Conservation (phyloP, 2,329 filamentous ascomycete genomes). For the Aspergillus sp. region DNA sequence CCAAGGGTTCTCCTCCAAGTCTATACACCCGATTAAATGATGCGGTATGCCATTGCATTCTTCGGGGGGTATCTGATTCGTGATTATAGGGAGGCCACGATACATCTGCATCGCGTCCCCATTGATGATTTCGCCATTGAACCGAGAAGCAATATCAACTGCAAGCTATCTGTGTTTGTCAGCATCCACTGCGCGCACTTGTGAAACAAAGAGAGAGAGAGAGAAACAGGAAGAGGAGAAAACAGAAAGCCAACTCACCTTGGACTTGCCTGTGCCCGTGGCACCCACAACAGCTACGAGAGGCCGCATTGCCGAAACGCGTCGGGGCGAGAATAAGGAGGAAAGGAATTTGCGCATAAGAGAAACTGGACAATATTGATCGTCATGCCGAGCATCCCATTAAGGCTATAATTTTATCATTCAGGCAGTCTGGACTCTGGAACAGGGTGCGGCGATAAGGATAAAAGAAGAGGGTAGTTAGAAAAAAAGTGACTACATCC, state of each 20-base stretch:
- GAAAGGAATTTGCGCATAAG: constrained; percentile 31
- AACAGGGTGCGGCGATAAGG: background rate
- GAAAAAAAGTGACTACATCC: constrained; percentile 6
- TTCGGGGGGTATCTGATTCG: constrained; percentile 78
- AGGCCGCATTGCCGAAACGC: constrained; percentile 47
- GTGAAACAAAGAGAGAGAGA: background rate
- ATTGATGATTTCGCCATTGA: constrained; percentile 94
- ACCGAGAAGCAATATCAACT: constrained; percentile 77
- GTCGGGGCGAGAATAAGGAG: constrained; percentile 21
- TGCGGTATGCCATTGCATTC: constrained; percentile 82
- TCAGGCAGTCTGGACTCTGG: background rate
- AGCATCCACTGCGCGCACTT: constrained; percentile 13
- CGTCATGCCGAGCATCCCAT: constrained; percentile 13
- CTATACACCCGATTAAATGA: constrained; percentile 80
- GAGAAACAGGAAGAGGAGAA: background rate
- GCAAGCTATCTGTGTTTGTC: constrained; percentile 65
- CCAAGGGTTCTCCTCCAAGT: constrained; percentile 77
- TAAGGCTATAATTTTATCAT: background rate
- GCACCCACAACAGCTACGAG: constrained; percentile 82
- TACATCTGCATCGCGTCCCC: constrained; percentile 99
- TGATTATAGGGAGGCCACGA: constrained; percentile 85
- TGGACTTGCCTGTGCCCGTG: constrained; percentile 90
- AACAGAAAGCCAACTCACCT: constrained; percentile 55
- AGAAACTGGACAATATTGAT: background rate
- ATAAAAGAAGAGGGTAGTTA: background rate